These are phyloP conservation scores for Iris macrosiphon DNA, from an alignment of 106 monocot species.

Conservation along the genomic window DNA sequence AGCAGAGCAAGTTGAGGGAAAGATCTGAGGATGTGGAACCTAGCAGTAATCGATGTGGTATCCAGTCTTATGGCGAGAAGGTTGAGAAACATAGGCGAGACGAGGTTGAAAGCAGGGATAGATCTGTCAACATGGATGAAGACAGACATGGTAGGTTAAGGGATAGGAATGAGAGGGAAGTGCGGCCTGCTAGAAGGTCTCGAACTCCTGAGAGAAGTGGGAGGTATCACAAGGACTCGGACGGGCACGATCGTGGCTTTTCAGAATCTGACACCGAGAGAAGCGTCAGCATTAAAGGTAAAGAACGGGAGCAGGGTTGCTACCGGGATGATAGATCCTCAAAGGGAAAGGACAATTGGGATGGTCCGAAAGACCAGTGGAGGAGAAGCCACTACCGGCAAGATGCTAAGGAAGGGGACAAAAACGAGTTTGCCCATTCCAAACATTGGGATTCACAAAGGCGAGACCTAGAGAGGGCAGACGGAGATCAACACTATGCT, in stretches of 20 bases:
- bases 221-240: conserved; percentile 47
- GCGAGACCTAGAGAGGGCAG: conserved; percentile 42
- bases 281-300: conserved; percentile 23
- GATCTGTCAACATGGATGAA: conserved; percentile 32
- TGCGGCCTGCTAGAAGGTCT: conserved; percentile 28
- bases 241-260: conserved; percentile 52
- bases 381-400: conserved; percentile 55
- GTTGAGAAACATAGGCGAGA: conserved; percentile 36
- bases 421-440: conserved; percentile 28
- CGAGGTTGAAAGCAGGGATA: conserved; percentile 38
- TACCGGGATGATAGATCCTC: conserved; percentile 36
- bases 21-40: conserved; percentile 36
- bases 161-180: conserved; percentile 39
- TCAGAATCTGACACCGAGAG: conserved; percentile 82
- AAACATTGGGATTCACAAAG: conserved; percentile 48
- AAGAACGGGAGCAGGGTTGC: conserved; percentile 28
- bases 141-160: conserved; percentile 27
- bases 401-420: conserved; percentile 38
- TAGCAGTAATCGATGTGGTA: conserved; percentile 1
- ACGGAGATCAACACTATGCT: conserved; percentile 33
- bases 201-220: conserved; percentile 46
- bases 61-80: conserved; percentile 31
- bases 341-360: conserved; percentile 28
- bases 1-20: conserved; percentile 20
- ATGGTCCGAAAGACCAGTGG: conserved; percentile 68